Evolutionary conservation across 2,329 filamentous ascomycete species (phyloP).

Genomic region (Emmonsia crescens): DNA sequence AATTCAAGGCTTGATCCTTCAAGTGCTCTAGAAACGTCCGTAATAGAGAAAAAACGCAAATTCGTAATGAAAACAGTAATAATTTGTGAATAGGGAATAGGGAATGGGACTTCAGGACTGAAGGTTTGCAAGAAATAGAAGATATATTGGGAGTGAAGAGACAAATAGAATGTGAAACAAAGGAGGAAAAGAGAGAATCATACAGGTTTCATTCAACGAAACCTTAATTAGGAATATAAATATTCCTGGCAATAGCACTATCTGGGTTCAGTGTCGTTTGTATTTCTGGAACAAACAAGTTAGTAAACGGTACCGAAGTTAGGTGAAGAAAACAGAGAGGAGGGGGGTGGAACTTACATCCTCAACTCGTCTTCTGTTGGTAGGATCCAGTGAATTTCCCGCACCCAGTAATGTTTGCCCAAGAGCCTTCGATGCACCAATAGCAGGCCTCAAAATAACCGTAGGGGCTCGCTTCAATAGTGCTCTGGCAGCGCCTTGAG

Average conservation of each 20-base stretch:
- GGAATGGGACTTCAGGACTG: background rate
- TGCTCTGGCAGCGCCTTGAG: slow-evolving; percentile 66
- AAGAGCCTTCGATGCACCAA: slow-evolving; percentile 80
- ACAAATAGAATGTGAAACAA: background rate
- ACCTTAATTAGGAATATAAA: background rate
- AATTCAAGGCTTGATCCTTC: background rate
- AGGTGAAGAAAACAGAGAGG: background rate
- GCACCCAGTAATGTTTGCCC: slow-evolving; percentile 85
- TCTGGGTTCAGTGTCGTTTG: slow-evolving; percentile 27
- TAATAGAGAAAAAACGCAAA: background rate
- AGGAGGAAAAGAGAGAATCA: background rate
- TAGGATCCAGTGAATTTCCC: slow-evolving; percentile 79
- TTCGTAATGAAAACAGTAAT: background rate
- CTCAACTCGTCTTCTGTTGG: slow-evolving; percentile 68
- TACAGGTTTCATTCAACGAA: background rate
- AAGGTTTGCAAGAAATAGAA: no score
- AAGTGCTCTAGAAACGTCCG: background rate
- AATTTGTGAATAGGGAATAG: background rate
- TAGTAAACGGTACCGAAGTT: background rate
- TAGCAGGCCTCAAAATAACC: slow-evolving; percentile 78
- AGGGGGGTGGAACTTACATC: slow-evolving; percentile 57
- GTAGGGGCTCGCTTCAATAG: slow-evolving; percentile 79
- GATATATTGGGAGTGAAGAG: background rate
- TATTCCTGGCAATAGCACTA: background rate
- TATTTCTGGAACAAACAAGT: slow-evolving; percentile 28